Percentiles rank a stretch among this genome's conserved stretches.
Conservation (phyloP, 2,329 filamentous ascomycete genomes). For the Fusarium aywerte region DNA sequence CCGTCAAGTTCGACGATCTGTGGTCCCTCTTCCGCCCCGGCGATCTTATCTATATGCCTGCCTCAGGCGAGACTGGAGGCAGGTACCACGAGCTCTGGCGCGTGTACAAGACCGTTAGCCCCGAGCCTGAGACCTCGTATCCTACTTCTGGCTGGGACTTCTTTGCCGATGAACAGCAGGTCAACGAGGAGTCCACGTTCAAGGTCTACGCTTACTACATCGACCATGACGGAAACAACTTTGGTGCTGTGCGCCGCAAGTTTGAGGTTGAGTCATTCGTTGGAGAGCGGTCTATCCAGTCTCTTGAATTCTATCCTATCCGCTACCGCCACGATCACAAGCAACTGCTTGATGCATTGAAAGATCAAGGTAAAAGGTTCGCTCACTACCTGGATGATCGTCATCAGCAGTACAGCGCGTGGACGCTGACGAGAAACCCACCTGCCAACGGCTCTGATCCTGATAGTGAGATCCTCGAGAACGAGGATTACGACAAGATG, state of each 20-base stretch:
- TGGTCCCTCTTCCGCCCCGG: slow-evolving; percentile 56
- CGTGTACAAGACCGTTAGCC: slow-evolving; percentile 50
- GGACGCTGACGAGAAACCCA: slow-evolving; percentile 55
- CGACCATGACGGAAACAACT: slow-evolving; percentile 55
- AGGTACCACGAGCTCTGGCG: slow-evolving; percentile 56
- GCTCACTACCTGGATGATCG: slow-evolving; percentile 50
- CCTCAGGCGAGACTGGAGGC: slow-evolving; percentile 49
- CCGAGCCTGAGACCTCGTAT: slow-evolving; percentile 47
- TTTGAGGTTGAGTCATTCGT: slow-evolving; percentile 53
- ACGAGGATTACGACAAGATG: slow-evolving; percentile 49
- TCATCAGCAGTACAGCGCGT: slow-evolving; percentile 56
- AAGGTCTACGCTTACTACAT: slow-evolving; percentile 56
- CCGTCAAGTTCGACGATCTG: slow-evolving; percentile 56
- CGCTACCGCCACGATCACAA: slow-evolving; percentile 52
- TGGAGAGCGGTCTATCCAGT: slow-evolving; percentile 53
- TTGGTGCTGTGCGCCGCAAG: slow-evolving; percentile 52
- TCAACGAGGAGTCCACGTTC: slow-evolving; percentile 48
- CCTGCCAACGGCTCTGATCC: slow-evolving; percentile 43
- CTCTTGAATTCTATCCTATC: slow-evolving; percentile 53
- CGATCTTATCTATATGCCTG: slow-evolving; percentile 56
- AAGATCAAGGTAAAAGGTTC: slow-evolving; percentile 50
- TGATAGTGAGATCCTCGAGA: slow-evolving; percentile 50
- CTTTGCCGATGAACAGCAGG: slow-evolving; percentile 49
- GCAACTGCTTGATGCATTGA: slow-evolving; percentile 49
- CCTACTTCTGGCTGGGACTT: slow-evolving; percentile 51